phyloP scores from a whole-genome alignment of 495 filamentous ascomycete species.

The Penicillium antarcticum region DNA sequence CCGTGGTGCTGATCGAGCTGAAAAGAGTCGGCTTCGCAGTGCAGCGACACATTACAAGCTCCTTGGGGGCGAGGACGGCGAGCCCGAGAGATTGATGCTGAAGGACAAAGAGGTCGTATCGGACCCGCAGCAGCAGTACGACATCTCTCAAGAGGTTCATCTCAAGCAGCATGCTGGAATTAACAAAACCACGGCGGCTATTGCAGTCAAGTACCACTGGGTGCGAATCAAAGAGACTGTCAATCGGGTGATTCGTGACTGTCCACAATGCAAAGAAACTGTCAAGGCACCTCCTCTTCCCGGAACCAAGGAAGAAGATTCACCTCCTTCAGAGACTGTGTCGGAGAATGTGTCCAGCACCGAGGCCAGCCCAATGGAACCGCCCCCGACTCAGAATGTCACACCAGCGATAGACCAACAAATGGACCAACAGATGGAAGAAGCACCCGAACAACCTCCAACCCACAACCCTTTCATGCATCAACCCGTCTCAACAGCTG shows the following conservation, averaged over 20 bases:
- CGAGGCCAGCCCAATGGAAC: constrained; percentile 17
- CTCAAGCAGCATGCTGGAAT: constrained; percentile 83
- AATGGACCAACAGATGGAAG: not conserved
- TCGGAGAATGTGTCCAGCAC: constrained; percentile 17
- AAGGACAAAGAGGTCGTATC: constrained; percentile 97
- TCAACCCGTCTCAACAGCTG: constrained; percentile 20
- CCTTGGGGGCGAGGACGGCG: constrained; percentile 39
- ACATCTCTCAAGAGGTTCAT: constrained; percentile 78
- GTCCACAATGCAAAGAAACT: constrained; percentile 82
- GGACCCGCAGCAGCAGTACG: constrained; percentile 87
- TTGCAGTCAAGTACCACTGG: constrained; percentile 95
- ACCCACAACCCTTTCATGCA: constrained; percentile 37
- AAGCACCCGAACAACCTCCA: constrained; percentile 26
- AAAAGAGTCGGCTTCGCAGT: constrained; percentile 89
- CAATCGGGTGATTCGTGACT: constrained; percentile 89
- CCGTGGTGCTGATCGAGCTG: constrained; percentile 85
- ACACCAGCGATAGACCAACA: constrained; percentile 26
- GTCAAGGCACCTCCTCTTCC: constrained; percentile 52
- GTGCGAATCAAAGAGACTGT: constrained; percentile 99
- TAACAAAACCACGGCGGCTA: constrained; percentile 94
- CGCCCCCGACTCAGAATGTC: constrained; percentile 16
- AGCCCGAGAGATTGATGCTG: constrained; percentile 80
- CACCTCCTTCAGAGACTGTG: constrained; percentile 18
- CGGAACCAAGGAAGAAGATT: constrained; percentile 26
- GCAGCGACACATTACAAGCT: constrained; percentile 96